These are phyloP conservation scores for Oenanthe javanica DNA, from an alignment of 140 eudicot species.

Conservation along the genomic window DNA sequence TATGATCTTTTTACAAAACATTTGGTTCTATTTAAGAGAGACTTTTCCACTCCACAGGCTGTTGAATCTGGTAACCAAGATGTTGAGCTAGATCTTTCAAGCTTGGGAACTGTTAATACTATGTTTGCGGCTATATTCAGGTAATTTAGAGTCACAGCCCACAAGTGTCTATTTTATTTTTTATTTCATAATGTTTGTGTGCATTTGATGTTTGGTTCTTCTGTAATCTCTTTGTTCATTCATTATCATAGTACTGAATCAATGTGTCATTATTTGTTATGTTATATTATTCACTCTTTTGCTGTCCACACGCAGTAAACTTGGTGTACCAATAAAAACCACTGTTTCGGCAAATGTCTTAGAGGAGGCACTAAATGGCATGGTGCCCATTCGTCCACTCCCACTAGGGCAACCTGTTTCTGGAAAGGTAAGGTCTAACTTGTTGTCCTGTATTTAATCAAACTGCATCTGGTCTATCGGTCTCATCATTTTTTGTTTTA, in stretches of 20 bases:
- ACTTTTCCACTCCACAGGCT: slow-evolving; percentile 44
- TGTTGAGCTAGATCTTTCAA: slow-evolving; percentile 95
- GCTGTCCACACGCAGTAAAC: slow-evolving; percentile 50
- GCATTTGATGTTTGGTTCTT: neutral
- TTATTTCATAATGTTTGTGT: neutral
- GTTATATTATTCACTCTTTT: slow-evolving; percentile 10
- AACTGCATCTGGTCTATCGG: slow-evolving; percentile 7
- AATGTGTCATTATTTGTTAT: neutral
- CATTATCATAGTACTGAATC: neutral
- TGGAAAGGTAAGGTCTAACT: slow-evolving; percentile 51
- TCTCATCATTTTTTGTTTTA: slow-evolving; percentile 8
- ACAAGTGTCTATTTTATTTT: neutral
- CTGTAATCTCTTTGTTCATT: neutral
- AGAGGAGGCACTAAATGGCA: slow-evolving; percentile 90
- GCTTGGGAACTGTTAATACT: slow-evolving; percentile 90
- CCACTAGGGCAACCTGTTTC: slow-evolving; percentile 64
- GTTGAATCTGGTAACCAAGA: slow-evolving; percentile 87
- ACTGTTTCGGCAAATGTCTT: slow-evolving; percentile 89
- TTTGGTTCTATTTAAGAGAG: slow-evolving; percentile 1
- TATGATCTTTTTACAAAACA: neutral
- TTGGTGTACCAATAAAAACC: slow-evolving; percentile 94
- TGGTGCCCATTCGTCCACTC: slow-evolving; percentile 54
- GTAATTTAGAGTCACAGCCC: slow-evolving; percentile 20
- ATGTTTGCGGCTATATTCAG: slow-evolving; percentile 96
- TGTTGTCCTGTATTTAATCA: neutral